Percentiles rank a stretch among this genome's conserved stretches.
These are phyloP conservation scores for Rhodotorula sp. DNA, from an alignment of 1,284 basidiomycete species.

Conservation along the genomic window DNA sequence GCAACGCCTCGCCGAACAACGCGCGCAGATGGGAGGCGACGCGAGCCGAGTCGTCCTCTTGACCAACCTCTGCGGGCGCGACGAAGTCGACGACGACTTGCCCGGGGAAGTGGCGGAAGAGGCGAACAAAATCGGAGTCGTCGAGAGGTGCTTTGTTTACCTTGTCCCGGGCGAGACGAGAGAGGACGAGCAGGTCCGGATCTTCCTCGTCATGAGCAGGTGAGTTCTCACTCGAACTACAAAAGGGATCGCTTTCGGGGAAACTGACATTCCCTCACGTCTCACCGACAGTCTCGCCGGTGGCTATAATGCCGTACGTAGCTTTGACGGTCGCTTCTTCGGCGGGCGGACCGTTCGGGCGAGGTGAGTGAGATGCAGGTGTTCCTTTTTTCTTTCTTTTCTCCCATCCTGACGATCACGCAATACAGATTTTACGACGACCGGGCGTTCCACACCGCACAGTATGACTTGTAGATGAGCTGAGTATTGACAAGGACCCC, in stretches of 20 bases:
- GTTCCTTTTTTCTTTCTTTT: too few species aligned
- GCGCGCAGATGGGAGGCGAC: constrained; percentile 62
- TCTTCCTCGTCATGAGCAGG: constrained; percentile 66
- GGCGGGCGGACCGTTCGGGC: constrained; percentile 69
- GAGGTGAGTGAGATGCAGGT: constrained; percentile 22
- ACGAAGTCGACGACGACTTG: constrained; percentile 79
- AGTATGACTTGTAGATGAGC: constrained; percentile 17
- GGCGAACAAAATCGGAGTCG: constrained; percentile 64
- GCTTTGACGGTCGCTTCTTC: constrained; percentile 86
- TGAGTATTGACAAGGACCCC: background rate
- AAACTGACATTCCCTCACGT: background rate
- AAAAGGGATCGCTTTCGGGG: constrained; percentile 54
- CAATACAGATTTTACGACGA: constrained; percentile 39
- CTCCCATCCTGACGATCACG: too few species aligned
- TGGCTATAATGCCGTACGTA: constrained; percentile 88
- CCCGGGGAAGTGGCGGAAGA: constrained; percentile 85
- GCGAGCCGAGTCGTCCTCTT: constrained; percentile 82
- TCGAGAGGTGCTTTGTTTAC: constrained; percentile 42
- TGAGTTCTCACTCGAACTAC: constrained; percentile 59
- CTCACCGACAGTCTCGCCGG: constrained; percentile 66
- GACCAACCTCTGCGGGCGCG: constrained; percentile 78
- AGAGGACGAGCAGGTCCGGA: constrained; percentile 73
- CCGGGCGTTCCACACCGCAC: constrained; percentile 25
- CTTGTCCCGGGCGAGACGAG: constrained; percentile 32
- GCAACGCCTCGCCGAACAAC: constrained; percentile 24